Conservation (phyloP, 169 alveolate species). For the Perkinsus marinus region DNA sequence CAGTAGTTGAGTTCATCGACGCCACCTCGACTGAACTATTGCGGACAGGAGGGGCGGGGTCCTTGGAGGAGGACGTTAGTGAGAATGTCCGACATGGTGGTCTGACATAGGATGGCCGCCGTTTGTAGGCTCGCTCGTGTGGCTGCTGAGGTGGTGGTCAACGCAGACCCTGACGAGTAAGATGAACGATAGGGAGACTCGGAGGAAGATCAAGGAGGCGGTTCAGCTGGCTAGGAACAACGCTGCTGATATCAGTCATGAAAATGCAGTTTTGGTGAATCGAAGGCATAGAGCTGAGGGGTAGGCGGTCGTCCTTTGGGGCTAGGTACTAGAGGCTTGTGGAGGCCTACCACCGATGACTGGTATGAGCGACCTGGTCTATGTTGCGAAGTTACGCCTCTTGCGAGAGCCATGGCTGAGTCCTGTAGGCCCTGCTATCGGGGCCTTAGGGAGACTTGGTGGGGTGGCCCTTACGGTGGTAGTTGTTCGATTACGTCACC, state of each 20-base stretch:
- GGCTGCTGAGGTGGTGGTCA: not conserved
- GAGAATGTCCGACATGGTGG: not conserved
- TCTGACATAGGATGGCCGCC: not conserved
- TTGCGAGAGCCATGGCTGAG: not conserved
- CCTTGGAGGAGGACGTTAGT: not conserved
- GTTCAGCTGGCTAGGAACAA: not conserved
- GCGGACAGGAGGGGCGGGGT: not conserved
- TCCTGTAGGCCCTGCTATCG: not conserved
- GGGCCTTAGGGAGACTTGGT: not conserved
- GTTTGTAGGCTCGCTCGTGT: not conserved
- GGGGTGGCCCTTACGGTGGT: not conserved
- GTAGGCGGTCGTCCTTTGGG: not conserved
- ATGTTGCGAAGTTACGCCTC: not conserved
- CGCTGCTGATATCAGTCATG: not conserved
- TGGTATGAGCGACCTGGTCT: not conserved
- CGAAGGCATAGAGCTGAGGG: no score
- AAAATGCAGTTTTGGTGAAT: not conserved
- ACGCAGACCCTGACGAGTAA: not conserved
- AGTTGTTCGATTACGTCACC: not conserved
- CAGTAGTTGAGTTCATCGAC: not conserved
- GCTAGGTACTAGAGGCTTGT: not conserved
- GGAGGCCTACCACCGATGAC: not conserved
- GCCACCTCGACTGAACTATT: not conserved
- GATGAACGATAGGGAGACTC: not conserved
- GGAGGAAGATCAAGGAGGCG: not conserved